Conservation (phyloP, 176 grass and related monocot genomes). For the Cenchrus purpureus region DNA sequence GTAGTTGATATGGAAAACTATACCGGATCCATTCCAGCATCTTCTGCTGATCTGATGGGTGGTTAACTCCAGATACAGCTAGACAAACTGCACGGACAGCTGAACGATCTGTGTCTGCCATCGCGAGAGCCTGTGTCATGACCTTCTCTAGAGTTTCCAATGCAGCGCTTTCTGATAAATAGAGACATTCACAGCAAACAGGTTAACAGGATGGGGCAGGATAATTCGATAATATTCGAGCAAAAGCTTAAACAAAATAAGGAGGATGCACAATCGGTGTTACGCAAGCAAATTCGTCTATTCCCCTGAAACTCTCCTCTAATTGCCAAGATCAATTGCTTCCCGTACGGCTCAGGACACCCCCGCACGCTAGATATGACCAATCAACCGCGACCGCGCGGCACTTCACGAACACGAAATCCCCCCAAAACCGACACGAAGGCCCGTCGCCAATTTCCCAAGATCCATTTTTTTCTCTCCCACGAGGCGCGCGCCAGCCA, state of each 20-base stretch:
- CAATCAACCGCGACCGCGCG: not conserved
- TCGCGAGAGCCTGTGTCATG: conserved; percentile 68
- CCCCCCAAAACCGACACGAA: not conserved
- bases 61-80: conserved; percentile 92
- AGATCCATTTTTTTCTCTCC: conserved; percentile 16
- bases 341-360: not conserved
- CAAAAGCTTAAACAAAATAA: not conserved
- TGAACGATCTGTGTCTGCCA: conserved; percentile 56
- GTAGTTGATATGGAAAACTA: conserved; percentile 16
- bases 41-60: conserved; percentile 83
- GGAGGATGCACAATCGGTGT: not conserved
- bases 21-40: conserved; percentile 93
- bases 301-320: conserved; percentile 4
- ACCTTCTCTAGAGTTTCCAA: conserved; percentile 75
- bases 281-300: conserved; percentile 5
- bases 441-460: not conserved
- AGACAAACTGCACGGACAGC: conserved; percentile 86
- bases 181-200: conserved; percentile 30
- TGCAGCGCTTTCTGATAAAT: conserved; percentile 65
- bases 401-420: conserved; percentile 11
- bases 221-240: not conserved
- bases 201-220: conserved; percentile 2
- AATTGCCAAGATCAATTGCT: conserved; percentile 13
- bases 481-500: not conserved
- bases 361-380: not conserved